Evolutionary conservation across 140 eudicot genomes (phyloP).

Genomic region (Cichorium intybus): DNA sequence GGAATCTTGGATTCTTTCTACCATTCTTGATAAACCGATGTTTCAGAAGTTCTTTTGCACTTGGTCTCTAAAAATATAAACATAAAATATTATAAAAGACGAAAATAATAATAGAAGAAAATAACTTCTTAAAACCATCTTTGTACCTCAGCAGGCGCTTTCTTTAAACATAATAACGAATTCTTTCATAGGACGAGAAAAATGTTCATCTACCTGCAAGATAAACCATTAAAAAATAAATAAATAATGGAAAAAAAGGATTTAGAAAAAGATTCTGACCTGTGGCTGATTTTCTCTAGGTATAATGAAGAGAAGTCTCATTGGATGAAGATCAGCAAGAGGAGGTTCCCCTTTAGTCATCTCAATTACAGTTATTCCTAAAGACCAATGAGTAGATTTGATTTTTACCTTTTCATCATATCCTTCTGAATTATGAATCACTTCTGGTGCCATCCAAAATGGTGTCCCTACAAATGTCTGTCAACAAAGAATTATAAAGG

Average conservation of each 20-base stretch:
- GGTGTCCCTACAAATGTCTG: slow-evolving; percentile 99
- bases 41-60: slow-evolving; percentile 93
- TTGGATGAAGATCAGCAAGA: slow-evolving; percentile 94
- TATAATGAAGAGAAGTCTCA: slow-evolving; percentile 96
- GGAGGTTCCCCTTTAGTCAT: slow-evolving; percentile 99
- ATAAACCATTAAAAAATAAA: neutral
- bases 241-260: neutral
- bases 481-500: slow-evolving; percentile 14
- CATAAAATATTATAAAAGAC: neutral
- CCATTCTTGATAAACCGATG: slow-evolving; percentile 83
- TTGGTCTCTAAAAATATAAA: slow-evolving; percentile 61
- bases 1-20: slow-evolving; percentile 78
- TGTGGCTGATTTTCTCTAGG: slow-evolving; percentile 99
- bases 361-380: slow-evolving; percentile 94
- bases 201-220: slow-evolving; percentile 90
- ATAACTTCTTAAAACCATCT: neutral
- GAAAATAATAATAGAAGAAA: neutral
- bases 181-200: slow-evolving; percentile 94
- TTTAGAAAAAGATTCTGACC: slow-evolving; percentile 34
- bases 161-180: slow-evolving; percentile 77
- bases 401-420: slow-evolving; percentile 82
- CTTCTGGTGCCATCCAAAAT: slow-evolving; percentile 99
- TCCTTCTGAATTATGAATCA: slow-evolving; percentile 92
- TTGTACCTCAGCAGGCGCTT: slow-evolving; percentile 84
- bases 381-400: slow-evolving; percentile 63